Percentiles rank a stretch among this genome's conserved stretches.
Evolutionary conservation across 164 flowering plant species (phyloP).

Genomic region (Tinospora cordifolia): DNA sequence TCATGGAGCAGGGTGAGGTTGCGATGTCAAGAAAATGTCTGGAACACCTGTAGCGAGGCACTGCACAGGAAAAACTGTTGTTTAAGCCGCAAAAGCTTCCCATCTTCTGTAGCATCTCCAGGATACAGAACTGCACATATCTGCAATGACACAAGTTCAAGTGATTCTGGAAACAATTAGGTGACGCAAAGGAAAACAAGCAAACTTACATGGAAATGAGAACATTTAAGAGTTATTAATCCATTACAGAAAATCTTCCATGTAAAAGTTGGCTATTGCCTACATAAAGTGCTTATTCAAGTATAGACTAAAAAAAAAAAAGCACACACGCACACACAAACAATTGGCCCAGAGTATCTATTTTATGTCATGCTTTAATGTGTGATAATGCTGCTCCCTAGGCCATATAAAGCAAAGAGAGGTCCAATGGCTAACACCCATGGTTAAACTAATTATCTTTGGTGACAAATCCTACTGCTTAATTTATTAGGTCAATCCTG

Average conservation of each 20-base stretch:
- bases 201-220: background rate
- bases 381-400: background rate
- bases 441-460: background rate
- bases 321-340: too few species aligned
- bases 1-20: background rate
- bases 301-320: too few species aligned
- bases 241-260: too few species aligned
- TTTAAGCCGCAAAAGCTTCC: constrained; percentile 80
- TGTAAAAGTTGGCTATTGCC: too few species aligned
- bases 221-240: too few species aligned
- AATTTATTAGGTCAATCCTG: background rate
- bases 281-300: too few species aligned
- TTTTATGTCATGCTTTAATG: background rate
- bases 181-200: background rate
- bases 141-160: constrained; percentile 32
- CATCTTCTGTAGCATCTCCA: constrained; percentile 87
- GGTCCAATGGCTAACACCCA: background rate
- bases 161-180: background rate
- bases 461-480: background rate
- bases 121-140: constrained; percentile 97
- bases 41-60: constrained; percentile 87
- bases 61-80: constrained; percentile 96
- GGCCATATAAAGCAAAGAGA: background rate
- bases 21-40: background rate
- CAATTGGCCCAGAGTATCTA: background rate